Conservation (phyloP, 441 rosid species). For the Pelargonium fulgidum region DNA sequence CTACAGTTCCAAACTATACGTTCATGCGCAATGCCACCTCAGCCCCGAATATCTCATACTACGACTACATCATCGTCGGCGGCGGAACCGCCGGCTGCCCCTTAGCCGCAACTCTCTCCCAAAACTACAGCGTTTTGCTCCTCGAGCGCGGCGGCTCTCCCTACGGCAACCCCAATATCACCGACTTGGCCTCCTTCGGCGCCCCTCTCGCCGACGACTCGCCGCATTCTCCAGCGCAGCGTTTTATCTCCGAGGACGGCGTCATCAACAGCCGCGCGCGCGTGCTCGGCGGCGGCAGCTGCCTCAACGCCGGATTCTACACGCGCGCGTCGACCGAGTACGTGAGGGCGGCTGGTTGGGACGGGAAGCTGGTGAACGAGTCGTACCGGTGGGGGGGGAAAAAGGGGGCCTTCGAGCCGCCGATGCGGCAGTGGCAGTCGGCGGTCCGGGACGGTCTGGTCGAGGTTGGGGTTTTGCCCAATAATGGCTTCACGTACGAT, state of each 20-base stretch:
- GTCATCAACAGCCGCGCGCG: conserved; percentile 76
- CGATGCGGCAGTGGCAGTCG: conserved; percentile 62
- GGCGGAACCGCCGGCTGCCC: conserved; percentile 98
- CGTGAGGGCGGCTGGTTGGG: conserved; percentile 69
- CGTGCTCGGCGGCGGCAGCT: conserved; percentile 79
- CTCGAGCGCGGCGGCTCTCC: conserved; percentile 95
- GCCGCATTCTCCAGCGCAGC: conserved; percentile 65
- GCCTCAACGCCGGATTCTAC: conserved; percentile 92
- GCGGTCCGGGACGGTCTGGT: conserved; percentile 72
- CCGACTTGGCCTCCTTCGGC: conserved; percentile 64
- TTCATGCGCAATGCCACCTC: neutral
- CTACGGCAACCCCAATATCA: conserved; percentile 65
- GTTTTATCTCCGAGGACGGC: conserved; percentile 75
- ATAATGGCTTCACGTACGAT: conserved; percentile 81
- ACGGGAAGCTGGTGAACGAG: conserved; percentile 61
- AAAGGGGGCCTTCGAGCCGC: conserved; percentile 58
- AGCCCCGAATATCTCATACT: conserved; percentile 12
- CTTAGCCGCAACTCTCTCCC: conserved; percentile 75
- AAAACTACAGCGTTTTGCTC: conserved; percentile 57
- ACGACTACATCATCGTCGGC: conserved; percentile 77
- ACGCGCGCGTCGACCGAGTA: conserved; percentile 66
- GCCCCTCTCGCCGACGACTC: conserved; percentile 38
- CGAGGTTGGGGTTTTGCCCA: conserved; percentile 59
- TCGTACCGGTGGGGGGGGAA: conserved; percentile 79
- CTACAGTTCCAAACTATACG: neutral